Percentiles rank a stretch among this genome's conserved stretches.
Conservation (phyloP, 441 rosid genomes). For the Rhodomyrtus psidioides region DNA sequence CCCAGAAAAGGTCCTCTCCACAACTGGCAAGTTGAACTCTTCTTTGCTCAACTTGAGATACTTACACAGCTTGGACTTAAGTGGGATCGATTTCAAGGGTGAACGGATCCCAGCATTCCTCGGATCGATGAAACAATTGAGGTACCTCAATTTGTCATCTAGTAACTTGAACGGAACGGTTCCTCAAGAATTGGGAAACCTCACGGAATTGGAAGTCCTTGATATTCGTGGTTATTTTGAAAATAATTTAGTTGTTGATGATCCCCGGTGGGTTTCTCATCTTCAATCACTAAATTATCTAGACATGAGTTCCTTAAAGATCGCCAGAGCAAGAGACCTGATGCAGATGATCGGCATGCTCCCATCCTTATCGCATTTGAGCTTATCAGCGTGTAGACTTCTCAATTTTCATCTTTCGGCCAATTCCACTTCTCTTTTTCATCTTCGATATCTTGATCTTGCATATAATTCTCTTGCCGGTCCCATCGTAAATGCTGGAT, state of each 20-base stretch:
- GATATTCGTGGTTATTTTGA: not conserved
- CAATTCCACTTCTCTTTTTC: not conserved
- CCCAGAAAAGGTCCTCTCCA: not conserved
- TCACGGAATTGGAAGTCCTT: constrained; percentile 7
- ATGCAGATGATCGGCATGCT: not conserved
- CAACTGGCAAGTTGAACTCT: not conserved
- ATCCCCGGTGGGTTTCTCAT: not conserved
- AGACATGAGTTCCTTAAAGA: not conserved
- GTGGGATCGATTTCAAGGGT: not conserved
- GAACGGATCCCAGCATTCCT: not conserved
- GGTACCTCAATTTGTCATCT: not conserved
- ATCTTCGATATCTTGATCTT: not conserved
- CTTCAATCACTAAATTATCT: not conserved
- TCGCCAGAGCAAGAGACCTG: fast-evolving
- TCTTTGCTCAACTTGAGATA: constrained; percentile 1
- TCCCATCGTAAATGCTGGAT: no score
- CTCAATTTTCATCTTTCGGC: not conserved
- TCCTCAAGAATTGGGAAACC: constrained; percentile 4
- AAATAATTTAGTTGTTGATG: not conserved
- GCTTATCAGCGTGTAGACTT: not conserved
- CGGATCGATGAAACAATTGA: not conserved
- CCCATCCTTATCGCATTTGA: not conserved
- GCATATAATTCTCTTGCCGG: not conserved
- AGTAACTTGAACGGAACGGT: not conserved
- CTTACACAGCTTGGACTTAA: not conserved